Percentiles rank a stretch among this genome's conserved stretches.
Evolutionary conservation across 2,329 filamentous ascomycete species (phyloP).

Genomic region (Thielaviopsis punctulata): DNA sequence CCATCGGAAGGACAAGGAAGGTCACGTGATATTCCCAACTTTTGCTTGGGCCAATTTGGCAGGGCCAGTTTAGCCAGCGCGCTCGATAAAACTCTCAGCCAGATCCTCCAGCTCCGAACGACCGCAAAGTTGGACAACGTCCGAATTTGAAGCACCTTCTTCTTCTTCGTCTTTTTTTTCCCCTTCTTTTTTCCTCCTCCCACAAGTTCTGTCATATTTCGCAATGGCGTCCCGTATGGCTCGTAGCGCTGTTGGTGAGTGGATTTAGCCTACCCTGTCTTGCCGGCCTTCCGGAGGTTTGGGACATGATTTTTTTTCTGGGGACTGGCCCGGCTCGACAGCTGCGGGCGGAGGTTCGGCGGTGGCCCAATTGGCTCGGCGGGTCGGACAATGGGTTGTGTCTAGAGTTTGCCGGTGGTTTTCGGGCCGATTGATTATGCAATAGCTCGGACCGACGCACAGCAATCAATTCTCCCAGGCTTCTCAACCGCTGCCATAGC

Average conservation of each 20-base stretch:
- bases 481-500: neutral
- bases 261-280: neutral
- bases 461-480: neutral
- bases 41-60: constrained; percentile 20
- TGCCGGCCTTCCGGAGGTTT: neutral
- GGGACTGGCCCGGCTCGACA: neutral
- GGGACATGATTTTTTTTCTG: neutral
- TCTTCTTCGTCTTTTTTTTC: neutral
- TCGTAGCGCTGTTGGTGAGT: constrained; percentile 87
- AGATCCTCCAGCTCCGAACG: constrained; percentile 26
- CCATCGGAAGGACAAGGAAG: constrained; percentile 12
- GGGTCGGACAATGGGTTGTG: neutral
- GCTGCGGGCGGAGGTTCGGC: neutral
- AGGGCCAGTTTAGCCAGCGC: constrained; percentile 18
- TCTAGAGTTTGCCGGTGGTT: no score
- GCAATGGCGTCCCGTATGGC: constrained; percentile 97
- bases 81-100: constrained; percentile 32
- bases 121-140: constrained; percentile 21
- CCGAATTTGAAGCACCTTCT: constrained; percentile 22
- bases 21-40: constrained; percentile 21
- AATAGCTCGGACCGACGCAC: no score
- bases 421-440: no score
- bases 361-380: neutral
- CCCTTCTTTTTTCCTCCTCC: constrained; percentile 15
- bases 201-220: constrained; percentile 32